These are phyloP conservation scores for Acmispon strigosus DNA, from an alignment of 306 rosid species.

Conservation along the genomic window DNA sequence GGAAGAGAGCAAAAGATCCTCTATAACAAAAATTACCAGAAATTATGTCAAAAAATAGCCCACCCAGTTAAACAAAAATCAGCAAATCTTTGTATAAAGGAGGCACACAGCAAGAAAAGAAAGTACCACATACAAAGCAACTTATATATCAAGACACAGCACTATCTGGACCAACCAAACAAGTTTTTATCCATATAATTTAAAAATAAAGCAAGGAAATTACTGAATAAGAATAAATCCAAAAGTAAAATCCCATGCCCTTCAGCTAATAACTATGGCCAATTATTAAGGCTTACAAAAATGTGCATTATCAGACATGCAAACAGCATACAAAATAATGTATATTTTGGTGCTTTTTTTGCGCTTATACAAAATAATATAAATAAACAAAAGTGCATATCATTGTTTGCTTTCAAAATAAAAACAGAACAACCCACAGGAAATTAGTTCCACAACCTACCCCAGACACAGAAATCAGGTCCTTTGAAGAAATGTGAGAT, in stretches of 20 bases:
- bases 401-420: not conserved
- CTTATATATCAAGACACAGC: not conserved
- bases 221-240: not conserved
- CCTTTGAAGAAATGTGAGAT: conserved; percentile 70
- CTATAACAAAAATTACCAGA: not conserved
- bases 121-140: not conserved
- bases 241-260: conserved; percentile 6
- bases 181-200: not conserved
- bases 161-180: not conserved
- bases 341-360: not conserved
- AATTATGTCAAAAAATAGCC: not conserved
- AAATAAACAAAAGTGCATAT: not conserved
- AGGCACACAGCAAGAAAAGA: not conserved
- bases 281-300: not conserved
- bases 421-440: not conserved
- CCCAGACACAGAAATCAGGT: conserved; percentile 83
- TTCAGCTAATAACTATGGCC: conserved; percentile 3
- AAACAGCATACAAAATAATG: not conserved
- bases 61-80: not conserved
- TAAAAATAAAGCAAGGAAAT: not conserved
- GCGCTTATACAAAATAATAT: not conserved
- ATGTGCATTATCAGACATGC: not conserved
- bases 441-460: conserved; percentile 38
- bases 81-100: not conserved
- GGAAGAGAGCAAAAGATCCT: not conserved